A percentile compares a stretch with the other conserved stretches of the same genome.
These are phyloP conservation scores for Globisporangium mamillatum DNA, from an alignment of 352 stramenopile species.

Conservation along the genomic window DNA sequence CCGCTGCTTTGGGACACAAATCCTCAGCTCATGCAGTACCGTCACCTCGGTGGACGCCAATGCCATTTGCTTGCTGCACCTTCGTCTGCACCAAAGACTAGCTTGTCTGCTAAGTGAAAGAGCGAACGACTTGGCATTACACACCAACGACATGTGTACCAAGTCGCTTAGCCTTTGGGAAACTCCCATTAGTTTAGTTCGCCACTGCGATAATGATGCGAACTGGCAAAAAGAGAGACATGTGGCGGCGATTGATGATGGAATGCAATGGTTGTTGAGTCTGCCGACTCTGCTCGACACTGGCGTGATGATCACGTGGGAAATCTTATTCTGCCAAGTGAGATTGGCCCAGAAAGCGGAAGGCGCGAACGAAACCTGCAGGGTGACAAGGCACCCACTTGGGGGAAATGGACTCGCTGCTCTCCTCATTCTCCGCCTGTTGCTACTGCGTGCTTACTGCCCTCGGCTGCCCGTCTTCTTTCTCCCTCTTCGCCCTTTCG, in stretches of 20 bases:
- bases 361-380: not conserved
- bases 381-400: not conserved
- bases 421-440: not conserved
- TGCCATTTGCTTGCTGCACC: not conserved
- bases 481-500: not conserved
- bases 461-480: not conserved
- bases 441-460: not conserved
- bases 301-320: not conserved
- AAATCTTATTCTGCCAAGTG: not conserved
- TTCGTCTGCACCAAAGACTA: not conserved
- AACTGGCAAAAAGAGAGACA: too few relatives aligned
- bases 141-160: not conserved
- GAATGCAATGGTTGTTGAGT: not conserved
- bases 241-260: too few relatives aligned
- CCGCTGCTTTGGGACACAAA: not conserved
- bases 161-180: not conserved
- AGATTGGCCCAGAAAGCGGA: not conserved
- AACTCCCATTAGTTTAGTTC: not conserved
- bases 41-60: not conserved
- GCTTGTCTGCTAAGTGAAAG: too few relatives aligned
- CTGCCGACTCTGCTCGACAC: not conserved
- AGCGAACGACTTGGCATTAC: not conserved
- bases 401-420: not conserved
- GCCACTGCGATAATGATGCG: too few relatives aligned
- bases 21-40: not conserved